A percentile compares a stretch with the other conserved stretches of the same genome.
Conservation (phyloP, 306 rosid species). For the Dalbergia cultrata region DNA sequence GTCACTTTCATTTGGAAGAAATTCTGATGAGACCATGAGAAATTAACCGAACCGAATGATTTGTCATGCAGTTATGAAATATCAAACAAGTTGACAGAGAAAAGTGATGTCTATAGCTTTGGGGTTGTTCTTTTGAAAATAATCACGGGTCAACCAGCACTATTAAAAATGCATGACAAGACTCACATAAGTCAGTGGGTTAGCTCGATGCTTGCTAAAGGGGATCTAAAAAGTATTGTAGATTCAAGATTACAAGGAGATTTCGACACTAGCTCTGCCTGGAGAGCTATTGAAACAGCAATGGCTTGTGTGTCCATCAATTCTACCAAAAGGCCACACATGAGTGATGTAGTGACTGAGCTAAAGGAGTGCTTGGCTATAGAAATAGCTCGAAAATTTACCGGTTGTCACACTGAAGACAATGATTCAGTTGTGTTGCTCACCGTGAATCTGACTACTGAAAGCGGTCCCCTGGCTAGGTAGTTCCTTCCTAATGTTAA, state of each 20-base stretch:
- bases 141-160: constrained; percentile 57
- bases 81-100: constrained; percentile 58
- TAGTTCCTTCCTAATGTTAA: constrained; percentile 14
- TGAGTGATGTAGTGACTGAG: constrained; percentile 57
- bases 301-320: constrained; percentile 54
- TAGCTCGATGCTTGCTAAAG: constrained; percentile 44
- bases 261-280: constrained; percentile 42
- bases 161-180: constrained; percentile 22
- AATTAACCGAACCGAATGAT: neutral
- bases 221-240: constrained; percentile 48
- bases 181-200: constrained; percentile 61
- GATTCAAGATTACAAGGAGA: constrained; percentile 56
- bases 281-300: constrained; percentile 62
- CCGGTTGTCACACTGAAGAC: neutral
- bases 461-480: constrained; percentile 40
- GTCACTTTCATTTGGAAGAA: neutral
- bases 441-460: constrained; percentile 21
- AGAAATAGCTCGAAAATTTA: constrained; percentile 36
- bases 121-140: constrained; percentile 66
- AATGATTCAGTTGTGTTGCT: constrained; percentile 8
- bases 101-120: constrained; percentile 70
- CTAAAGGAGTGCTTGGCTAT: constrained; percentile 56
- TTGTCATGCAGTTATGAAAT: constrained; percentile 47
- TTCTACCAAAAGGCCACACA: constrained; percentile 57
- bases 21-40: neutral